Percentiles rank a stretch among this genome's conserved stretches.
Conservation (phyloP, 2,329 filamentous ascomycete genomes). For the Trichophyton equinum region DNA sequence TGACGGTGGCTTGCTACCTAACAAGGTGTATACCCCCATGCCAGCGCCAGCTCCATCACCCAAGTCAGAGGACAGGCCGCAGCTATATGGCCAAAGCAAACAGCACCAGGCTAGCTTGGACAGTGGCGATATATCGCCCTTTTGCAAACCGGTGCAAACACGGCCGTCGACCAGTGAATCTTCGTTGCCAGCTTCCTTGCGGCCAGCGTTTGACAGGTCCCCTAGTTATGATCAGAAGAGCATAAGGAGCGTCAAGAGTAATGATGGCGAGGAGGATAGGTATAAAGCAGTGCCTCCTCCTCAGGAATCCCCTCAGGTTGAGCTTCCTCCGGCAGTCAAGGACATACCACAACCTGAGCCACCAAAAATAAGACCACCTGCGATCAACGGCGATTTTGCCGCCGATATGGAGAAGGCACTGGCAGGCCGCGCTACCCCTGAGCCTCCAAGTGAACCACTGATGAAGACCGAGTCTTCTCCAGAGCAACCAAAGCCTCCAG, state of each 20-base stretch:
- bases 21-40: not conserved
- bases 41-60: not conserved
- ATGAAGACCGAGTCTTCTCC: not conserved
- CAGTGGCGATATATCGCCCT: not conserved
- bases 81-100: not conserved
- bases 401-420: not conserved
- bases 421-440: not conserved
- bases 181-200: not conserved
- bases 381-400: not conserved
- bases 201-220: constrained; percentile 1
- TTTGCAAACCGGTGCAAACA: not conserved
- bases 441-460: not conserved
- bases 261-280: not conserved
- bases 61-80: not conserved
- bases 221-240: constrained; percentile 1
- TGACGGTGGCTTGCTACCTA: not conserved
- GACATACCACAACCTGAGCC: constrained; percentile 4
- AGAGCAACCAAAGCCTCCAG: not conserved
- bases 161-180: not conserved
- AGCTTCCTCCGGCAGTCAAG: not conserved
- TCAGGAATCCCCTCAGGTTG: not conserved
- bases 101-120: not conserved
- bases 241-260: not conserved
- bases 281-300: not conserved
- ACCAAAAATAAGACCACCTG: not conserved